Percentiles rank a stretch among this genome's conserved stretches.
Conservation (phyloP, 352 stramenopile genomes). For the Phytophthora podocarpi region DNA sequence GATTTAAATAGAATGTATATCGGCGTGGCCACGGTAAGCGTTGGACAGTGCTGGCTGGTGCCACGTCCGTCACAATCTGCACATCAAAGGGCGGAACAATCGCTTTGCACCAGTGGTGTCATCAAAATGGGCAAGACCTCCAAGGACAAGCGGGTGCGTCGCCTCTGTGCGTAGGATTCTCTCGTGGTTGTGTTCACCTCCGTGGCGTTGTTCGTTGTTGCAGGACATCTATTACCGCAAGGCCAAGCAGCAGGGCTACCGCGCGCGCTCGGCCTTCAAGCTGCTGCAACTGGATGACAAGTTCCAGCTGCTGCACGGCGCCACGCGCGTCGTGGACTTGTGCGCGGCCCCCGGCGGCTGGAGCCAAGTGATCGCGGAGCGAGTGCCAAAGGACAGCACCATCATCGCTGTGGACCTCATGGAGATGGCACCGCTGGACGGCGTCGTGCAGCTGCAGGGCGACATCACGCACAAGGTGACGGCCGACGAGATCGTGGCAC, state of each 20-base stretch:
- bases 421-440: constrained; percentile 97
- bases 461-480: constrained; percentile 86
- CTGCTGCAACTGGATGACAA: constrained; percentile 98
- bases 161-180: not conserved
- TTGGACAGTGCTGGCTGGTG: constrained; percentile 16
- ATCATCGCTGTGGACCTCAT: constrained; percentile 89
- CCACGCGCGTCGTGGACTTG: constrained; percentile 83
- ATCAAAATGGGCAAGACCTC: constrained; percentile 88
- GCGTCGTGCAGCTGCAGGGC: constrained; percentile 74
- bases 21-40: not conserved
- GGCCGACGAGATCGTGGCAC: constrained; percentile 71
- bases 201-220: not conserved
- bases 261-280: constrained; percentile 98
- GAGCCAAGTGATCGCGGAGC: constrained; percentile 86
- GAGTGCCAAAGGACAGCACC: constrained; percentile 45
- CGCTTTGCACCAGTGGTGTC: not conserved
- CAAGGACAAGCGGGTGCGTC: constrained; percentile 91
- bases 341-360: constrained; percentile 86
- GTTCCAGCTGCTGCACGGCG: constrained; percentile 93
- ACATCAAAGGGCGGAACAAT: constrained; percentile 22
- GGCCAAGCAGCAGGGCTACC: constrained; percentile 94
- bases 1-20: not conserved
- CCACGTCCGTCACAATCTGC: constrained; percentile 11
- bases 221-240: constrained; percentile 94
- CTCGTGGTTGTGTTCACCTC: not conserved